phyloP scores from a whole-genome alignment of 2,329 filamentous ascomycete genomes.

The Coleophoma cylindrospora region DNA sequence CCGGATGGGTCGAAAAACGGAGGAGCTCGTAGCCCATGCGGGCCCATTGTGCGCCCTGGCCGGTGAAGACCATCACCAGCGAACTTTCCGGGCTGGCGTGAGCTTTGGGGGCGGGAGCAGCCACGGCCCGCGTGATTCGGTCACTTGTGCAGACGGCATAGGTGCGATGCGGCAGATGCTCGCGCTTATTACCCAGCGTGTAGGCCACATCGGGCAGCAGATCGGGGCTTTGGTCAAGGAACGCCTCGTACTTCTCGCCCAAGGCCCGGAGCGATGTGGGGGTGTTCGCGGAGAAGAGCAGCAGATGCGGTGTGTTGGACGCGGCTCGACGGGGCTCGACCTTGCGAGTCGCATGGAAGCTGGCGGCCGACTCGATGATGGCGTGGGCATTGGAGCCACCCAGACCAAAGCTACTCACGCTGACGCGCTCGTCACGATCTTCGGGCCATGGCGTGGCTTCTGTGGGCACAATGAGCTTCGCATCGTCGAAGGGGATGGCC shows the following conservation, averaged over 20 bases:
- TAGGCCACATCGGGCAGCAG: neutral
- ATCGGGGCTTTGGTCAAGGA: constrained; percentile 6
- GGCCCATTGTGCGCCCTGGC: constrained; percentile 10
- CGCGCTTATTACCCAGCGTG: neutral
- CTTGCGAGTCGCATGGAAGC: neutral
- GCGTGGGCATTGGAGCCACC: constrained; percentile 3
- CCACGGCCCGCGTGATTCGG: neutral
- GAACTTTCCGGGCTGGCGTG: neutral
- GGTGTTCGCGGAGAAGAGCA: neutral
- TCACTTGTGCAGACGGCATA: neutral
- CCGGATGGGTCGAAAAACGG: constrained; percentile 5
- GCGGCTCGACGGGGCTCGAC: neutral
- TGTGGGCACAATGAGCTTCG: constrained; percentile 1
- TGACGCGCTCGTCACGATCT: neutral
- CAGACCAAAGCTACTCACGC: neutral
- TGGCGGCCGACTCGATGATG: neutral
- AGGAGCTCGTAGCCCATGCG: constrained; percentile 2
- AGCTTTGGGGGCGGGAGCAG: neutral
- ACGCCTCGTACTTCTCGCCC: neutral
- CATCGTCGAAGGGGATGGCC: neutral
- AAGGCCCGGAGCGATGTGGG: neutral
- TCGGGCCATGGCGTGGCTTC: neutral
- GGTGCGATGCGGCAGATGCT: neutral
- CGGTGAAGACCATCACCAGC: constrained; percentile 6
- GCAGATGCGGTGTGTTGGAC: too few relatives aligned